Evolutionary conservation across 441 rosid species (phyloP), one percentile per base, ranked within the genome.

Genomic region (Euphorbia celastroides): DNA sequence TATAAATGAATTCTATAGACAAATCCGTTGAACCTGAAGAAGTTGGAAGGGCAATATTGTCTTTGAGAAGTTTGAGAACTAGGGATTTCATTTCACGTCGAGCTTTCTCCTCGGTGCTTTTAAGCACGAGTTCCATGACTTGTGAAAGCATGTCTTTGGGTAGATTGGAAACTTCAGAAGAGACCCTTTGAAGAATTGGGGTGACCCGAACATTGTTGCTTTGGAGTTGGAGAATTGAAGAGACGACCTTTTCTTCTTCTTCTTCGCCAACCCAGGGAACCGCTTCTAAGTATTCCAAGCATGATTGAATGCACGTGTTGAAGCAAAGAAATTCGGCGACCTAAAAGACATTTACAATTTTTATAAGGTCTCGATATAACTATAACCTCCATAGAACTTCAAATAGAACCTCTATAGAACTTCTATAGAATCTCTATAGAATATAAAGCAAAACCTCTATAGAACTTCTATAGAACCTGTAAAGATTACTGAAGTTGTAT

Each of bases 261-360:
- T 93, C 98, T 63, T 92, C 91, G 20, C 97, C 99, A 25, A 89
- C 92, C 97, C 99, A 93, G 0, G 99, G 99, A 76, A 93, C 99
- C 67, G 99, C 99, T 85, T 93, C 99, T 69, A 93, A 74, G 70
- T 89, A 93, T 78, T 89, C 96, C 80, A 93, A 84, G 74, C 96
- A 90, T 69, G 93, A 83, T 34, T 69, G 79, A 2, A 89, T 84
- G 81, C 99, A 93, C 36, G 81, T 76, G 68, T 69, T 80, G 75
- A 86, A 91, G 68, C 89, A 84, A 65, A 90, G 84, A 74, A 81
- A 62, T 78, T 93, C 95, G 48, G 93, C 90, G 5, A 87, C 87
- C 96, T 90, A 80, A 42, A 63, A 5, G 60, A 74, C 38, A 71
- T 48, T 68, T 70, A 44, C 52, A 72, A 20, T 36, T n/a, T n/a